Evolutionary conservation across 371 early-diverging fungal species (phyloP), one percentile per base, ranked within the genome.

Genomic region (Cokeromyces recurvatus): DNA sequence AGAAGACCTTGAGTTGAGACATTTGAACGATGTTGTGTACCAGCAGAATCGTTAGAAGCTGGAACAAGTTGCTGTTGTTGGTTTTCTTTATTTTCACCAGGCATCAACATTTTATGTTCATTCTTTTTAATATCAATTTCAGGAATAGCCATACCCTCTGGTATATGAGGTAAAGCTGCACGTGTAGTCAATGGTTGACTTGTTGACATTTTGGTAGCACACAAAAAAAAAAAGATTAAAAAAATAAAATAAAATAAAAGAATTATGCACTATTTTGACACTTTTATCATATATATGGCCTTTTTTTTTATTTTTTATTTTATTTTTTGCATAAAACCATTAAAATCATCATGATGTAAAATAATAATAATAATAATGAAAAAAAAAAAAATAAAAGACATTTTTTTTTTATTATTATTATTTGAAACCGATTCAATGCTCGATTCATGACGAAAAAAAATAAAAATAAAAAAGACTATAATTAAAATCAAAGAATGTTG

Each of bases 111-210:
- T 17, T 35, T 27, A 15, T 15, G 35, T 38, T 32, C 40, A 10
- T 27, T 16, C 21, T 39, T 35, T 11, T 43, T 27, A 2, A 46
- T 52, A 38, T 48, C 51, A 12, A 39, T 35, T 5, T 60, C 36
- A 2, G 59, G 62, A 51, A 64, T 55, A 21, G 52, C 41, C 37
- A 53, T 55, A n/a, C 67, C 62, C 34, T 57, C 57, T 6, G 71
- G 67, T 20, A 71, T 43, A 53, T 71, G 71, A 17, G 67, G 67
- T 34, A 71, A 42, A 16, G 53, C 48, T n/a, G 55, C 47, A 38
- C 50, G 54, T 24, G 27, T 15, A 32, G 37, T 25, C 38, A 43
- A 38, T 39, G 38, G 45, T 45, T 46, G 37, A 34, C 40, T 29
- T 36, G 37, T 48, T 46, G 35, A 32, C 46, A 41, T 54, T 19